Percentiles rank a stretch among this genome's conserved stretches.
These are phyloP conservation scores for Debaryomycetaceae sp. DNA, from an alignment of 1,139 yeast genomes.

Conservation along the genomic window DNA sequence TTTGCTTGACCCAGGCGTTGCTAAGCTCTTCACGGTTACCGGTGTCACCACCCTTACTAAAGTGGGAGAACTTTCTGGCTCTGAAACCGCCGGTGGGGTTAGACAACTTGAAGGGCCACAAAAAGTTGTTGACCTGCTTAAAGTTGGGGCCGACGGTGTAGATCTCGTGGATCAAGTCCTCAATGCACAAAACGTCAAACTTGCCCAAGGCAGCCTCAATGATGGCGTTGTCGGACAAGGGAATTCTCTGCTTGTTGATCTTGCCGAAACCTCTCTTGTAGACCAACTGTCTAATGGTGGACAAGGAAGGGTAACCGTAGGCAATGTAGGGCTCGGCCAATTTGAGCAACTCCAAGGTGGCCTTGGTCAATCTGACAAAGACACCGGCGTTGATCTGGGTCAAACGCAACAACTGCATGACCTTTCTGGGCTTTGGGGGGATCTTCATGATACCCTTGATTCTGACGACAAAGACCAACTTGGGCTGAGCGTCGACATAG, in stretches of 20 bases:
- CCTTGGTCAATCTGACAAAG: conserved; percentile 96
- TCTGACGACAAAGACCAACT: conserved; percentile 95
- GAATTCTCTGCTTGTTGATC: conserved; percentile 96
- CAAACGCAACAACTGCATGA: conserved; percentile 93
- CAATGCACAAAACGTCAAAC: conserved; percentile 93
- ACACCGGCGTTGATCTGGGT: conserved; percentile 98
- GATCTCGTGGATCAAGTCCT: conserved; percentile 98
- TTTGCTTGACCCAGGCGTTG: conserved; percentile 95
- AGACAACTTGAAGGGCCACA: conserved; percentile 99
- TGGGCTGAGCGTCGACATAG: conserved; percentile 96
- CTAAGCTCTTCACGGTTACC: conserved; percentile 99
- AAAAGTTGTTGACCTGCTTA: conserved; percentile 99
- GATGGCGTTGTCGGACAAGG: conserved; percentile 88
- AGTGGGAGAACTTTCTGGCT: conserved; percentile 98
- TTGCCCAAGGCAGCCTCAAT: conserved; percentile 90
- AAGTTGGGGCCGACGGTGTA: conserved; percentile 99
- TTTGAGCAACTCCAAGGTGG: conserved; percentile 91
- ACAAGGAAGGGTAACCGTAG: conserved; percentile 97
- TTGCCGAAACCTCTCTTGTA: conserved; percentile 99
- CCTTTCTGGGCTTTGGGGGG: conserved; percentile 99
- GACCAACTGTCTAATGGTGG: conserved; percentile 91
- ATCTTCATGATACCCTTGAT: conserved; percentile 99
- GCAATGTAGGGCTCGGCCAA: conserved; percentile 99
- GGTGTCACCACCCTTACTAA: conserved; percentile 99
- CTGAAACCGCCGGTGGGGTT: conserved; percentile 99